Evolutionary conservation across 148 eudicot genomes (phyloP), one percentile per base, ranked within the genome.

Genomic region (Heliamphora exappendiculata): DNA sequence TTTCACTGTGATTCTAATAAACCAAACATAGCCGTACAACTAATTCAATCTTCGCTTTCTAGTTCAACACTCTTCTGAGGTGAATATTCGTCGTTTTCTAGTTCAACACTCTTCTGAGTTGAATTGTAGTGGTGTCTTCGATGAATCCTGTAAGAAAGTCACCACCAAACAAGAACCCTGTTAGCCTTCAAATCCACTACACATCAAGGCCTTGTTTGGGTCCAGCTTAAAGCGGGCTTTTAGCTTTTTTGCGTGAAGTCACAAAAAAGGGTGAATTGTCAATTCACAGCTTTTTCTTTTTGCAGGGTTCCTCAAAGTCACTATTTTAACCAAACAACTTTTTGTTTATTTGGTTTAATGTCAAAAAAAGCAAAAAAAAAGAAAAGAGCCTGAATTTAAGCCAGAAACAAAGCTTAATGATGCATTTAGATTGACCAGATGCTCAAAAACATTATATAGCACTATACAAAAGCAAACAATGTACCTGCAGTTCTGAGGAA

Each of bases 401-500:
- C n/a, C n/a, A n/a, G n/a, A 47, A 12, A 42, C 10, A 42, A 42
- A 42, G 10, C 5, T 42, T 5, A 42, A 10, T 0, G 5, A 42
- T 42, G 5, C 12, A 7, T 47, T 8, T 47, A 47, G 9, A 47
- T 47, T 47, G 50, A 47, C 12, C 50, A 47, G 14, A 47, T 47
- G 50, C 12, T 47, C 50, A 7, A 1, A 57, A n/a, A n/a, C n/a
- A n/a, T 57, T 4, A 24, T n/a, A 6, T 57, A 24, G 29, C 7
- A 57, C 20, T n/a, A 5, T 11, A 11, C 29, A 28, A 64, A 64
- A 64, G 68, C 68, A 11, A 14, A 34, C 54, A 49, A 53, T 22
- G 9, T 83, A 86, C 86, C 89, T 84, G 86, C 89, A 86, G 20
- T 86, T 81, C 65, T 58, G 76, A 28, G 89, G 89, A 41, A 81